Evolutionary conservation across 2,329 filamentous ascomycete genomes (phyloP).

Genomic region (Cercospora sp.): DNA sequence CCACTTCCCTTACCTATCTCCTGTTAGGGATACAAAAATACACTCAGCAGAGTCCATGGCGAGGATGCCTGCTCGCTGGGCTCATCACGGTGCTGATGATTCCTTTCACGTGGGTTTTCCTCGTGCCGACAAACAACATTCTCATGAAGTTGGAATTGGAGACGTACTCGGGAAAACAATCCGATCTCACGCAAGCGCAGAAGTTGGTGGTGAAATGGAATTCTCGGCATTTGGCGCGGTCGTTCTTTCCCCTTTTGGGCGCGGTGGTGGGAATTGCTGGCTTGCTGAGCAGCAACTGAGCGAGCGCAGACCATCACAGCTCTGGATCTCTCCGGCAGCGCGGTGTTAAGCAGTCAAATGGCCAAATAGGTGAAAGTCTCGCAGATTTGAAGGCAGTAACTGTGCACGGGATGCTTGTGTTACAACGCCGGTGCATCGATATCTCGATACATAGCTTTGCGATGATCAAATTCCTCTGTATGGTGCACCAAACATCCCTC

Average conservation of each 20-base stretch:
- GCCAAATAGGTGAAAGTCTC: background rate
- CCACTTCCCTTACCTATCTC: background rate
- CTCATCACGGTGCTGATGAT: constrained; percentile 15
- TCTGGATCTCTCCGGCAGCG: no score
- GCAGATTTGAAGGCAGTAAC: no score
- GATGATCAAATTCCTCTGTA: no score
- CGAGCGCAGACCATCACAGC: background rate
- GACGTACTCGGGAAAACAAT: background rate
- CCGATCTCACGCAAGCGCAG: background rate
- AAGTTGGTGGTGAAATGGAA: constrained; percentile 11
- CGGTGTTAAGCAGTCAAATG: background rate
- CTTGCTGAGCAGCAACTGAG: background rate
- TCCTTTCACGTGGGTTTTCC: constrained; percentile 18
- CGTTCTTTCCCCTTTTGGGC: constrained; percentile 12
- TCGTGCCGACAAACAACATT: constrained; percentile 4
- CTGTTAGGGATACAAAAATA: background rate
- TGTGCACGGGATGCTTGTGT: no score
- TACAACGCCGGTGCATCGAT: no score
- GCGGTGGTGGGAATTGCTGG: constrained; percentile 8
- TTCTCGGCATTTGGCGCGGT: background rate
- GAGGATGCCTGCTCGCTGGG: constrained; percentile 1
- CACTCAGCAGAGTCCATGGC: background rate
- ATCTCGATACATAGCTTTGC: no score
- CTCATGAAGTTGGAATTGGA: constrained; percentile 1
- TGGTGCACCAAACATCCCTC: no score